These are phyloP conservation scores for Pseudocercospora vitis DNA, from an alignment of 2,329 filamentous ascomycete species.

Conservation along the genomic window DNA sequence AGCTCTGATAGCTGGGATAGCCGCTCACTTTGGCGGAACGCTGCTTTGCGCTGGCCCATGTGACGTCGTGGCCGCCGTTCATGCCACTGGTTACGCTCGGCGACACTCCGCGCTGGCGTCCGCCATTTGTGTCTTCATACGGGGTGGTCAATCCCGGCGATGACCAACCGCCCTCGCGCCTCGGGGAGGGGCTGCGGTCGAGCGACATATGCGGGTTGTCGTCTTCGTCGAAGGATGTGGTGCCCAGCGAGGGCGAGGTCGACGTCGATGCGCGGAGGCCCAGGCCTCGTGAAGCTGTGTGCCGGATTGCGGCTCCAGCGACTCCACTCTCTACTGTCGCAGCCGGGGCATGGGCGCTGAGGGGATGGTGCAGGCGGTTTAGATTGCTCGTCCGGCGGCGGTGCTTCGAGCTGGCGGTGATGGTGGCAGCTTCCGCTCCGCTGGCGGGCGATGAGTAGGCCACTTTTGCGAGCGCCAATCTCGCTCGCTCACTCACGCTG, in stretches of 20 bases:
- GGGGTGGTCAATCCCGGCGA: slow-evolving; percentile 71
- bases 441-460: slow-evolving; percentile 8
- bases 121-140: slow-evolving; percentile 42
- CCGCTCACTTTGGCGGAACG: slow-evolving; percentile 70
- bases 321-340: slow-evolving; percentile 7
- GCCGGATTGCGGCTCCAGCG: slow-evolving; percentile 9
- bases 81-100: slow-evolving; percentile 53
- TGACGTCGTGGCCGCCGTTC: slow-evolving; percentile 52
- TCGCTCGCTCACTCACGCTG: neutral
- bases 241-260: slow-evolving; percentile 20
- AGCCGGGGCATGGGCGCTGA: slow-evolving; percentile 18
- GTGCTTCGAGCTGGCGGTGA: slow-evolving; percentile 18
- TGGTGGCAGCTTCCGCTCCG: slow-evolving; percentile 25
- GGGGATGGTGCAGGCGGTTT: neutral
- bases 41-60: slow-evolving; percentile 81
- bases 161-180: slow-evolving; percentile 83
- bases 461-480: neutral
- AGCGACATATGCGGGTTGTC: slow-evolving; percentile 64
- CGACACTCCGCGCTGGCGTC: slow-evolving; percentile 66
- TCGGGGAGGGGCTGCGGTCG: slow-evolving; percentile 83
- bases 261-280: neutral
- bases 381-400: slow-evolving; percentile 21
- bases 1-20: slow-evolving; percentile 74
- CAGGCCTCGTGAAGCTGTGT: slow-evolving; percentile 7
- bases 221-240: slow-evolving; percentile 29